Conservation (phyloP, 2,329 filamentous ascomycete species). For the Tolypocladium paradoxum region DNA sequence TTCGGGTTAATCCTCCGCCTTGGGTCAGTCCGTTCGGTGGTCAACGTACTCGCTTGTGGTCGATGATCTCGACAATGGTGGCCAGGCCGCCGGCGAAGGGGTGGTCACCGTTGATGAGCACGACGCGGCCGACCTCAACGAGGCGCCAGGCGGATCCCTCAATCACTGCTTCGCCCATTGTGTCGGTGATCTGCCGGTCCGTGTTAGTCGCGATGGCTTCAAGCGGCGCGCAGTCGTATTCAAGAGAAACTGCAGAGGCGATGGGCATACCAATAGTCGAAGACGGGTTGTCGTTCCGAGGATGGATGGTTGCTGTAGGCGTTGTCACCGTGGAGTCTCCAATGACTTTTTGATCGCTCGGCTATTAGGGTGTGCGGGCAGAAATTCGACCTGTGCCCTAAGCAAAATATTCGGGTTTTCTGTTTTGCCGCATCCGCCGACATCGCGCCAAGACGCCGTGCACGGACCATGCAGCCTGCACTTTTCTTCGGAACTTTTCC, state of each 20-base stretch:
- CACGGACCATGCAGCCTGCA: conserved; percentile 6
- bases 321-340: conserved; percentile 25
- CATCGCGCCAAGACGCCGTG: neutral
- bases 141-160: conserved; percentile 82
- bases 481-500: conserved; percentile 1
- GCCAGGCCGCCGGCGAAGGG: conserved; percentile 79
- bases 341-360: conserved; percentile 30
- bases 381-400: conserved; percentile 32
- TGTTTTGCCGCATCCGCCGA: conserved; percentile 12
- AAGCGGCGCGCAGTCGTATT: conserved; percentile 8
- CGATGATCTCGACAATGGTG: conserved; percentile 97
- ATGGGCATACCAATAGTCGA: conserved; percentile 28
- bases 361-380: conserved; percentile 27
- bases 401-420: conserved; percentile 22
- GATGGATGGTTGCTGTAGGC: conserved; percentile 26
- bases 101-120: conserved; percentile 74
- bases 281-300: conserved; percentile 25
- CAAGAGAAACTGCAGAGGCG: conserved; percentile 12
- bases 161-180: conserved; percentile 76
- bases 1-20: neutral
- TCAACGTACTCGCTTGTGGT: conserved; percentile 97
- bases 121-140: conserved; percentile 96
- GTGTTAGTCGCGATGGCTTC: conserved; percentile 22
- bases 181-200: conserved; percentile 44
- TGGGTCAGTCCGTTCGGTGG: neutral